Percentiles rank a stretch among this genome's conserved stretches.
These are phyloP conservation scores for Herpotrichia juniperi DNA, from an alignment of 2,329 filamentous ascomycete species.

Conservation along the genomic window DNA sequence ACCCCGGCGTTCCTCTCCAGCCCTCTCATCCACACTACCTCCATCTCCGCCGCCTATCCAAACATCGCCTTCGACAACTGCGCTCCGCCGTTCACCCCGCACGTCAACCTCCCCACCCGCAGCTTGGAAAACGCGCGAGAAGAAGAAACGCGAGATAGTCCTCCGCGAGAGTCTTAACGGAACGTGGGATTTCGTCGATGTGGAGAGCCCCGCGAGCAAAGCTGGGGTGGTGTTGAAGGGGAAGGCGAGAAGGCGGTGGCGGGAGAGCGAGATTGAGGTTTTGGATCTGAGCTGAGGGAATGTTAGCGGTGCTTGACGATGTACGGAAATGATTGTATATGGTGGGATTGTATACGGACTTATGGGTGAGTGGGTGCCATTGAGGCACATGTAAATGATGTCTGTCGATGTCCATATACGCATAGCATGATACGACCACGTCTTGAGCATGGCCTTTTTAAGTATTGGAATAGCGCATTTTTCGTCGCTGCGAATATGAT, in stretches of 20 bases:
- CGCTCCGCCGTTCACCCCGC: slow-evolving; percentile 28
- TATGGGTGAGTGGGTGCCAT: too few relatives aligned
- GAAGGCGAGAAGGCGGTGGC: slow-evolving; percentile 37
- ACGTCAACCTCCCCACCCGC: slow-evolving; percentile 22
- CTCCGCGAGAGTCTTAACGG: slow-evolving; percentile 40
- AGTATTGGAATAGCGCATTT: too few relatives aligned
- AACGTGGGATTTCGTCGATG: slow-evolving; percentile 39
- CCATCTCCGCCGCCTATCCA: background rate
- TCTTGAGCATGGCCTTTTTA: background rate
- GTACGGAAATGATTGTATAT: background rate
- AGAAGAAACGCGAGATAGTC: slow-evolving; percentile 38
- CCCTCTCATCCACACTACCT: slow-evolving; percentile 11
- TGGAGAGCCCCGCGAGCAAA: slow-evolving; percentile 15
- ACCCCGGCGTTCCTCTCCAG: background rate
- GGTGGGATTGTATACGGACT: too few relatives aligned
- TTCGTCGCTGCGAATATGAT: too few relatives aligned
- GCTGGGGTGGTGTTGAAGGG: slow-evolving; percentile 18
- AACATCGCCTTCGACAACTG: slow-evolving; percentile 2
- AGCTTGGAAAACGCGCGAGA: slow-evolving; percentile 35
- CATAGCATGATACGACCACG: too few relatives aligned
- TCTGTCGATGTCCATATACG: background rate
- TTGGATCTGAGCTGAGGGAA: slow-evolving; percentile 36
- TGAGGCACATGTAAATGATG: background rate
- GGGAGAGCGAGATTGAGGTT: slow-evolving; percentile 44
- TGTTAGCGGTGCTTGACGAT: background rate